Evolutionary conservation across 23 red algal species (phyloP), one percentile per base, ranked within the genome.

Genomic region (Cyanidiococcus yangmingshanensis): DNA sequence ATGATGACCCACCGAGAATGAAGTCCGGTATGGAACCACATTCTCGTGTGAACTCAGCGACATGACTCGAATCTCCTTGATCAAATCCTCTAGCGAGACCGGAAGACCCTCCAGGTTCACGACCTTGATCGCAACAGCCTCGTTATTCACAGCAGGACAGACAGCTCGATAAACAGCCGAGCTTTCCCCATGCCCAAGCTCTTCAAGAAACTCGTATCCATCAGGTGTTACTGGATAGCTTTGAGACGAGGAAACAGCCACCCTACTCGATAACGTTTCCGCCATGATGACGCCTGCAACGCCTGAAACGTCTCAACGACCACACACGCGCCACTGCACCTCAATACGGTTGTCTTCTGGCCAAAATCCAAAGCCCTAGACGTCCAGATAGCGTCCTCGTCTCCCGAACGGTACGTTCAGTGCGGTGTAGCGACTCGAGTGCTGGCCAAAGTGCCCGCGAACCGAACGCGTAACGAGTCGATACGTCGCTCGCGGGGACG

Each of bases 61-160:
- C 94, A 98, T 98, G 71, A 91, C 87, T 63, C 90, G 84, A 63
- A 98, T 98, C 71, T 98, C 94, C 30, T 90, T 90, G 41, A 76
- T 71, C 37, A 98, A 84, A 50, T 91, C 94, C 68, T 98, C 94
- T 12, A 98, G 75, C 26, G 94, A 85, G 27, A 88, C 77, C 40
- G 90, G 94, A 15, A 98, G 59, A 50, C 81, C 77, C 59, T 98
- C 94, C 30, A 98, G 86, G 38, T 98, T 88, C 39, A 91, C 77
- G 45, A 98, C 82, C 39, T 91, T 91, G 80, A 98, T 91, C 37
- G 94, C 94, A 1, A 98, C 94, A 76, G 90, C 77, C 39, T 98
- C 94, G 38, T 91, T 75, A 76, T 83, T 71, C 12, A 30, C 32
- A 12, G 63, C n/a, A 25, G 63, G 63, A 71, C 63, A 71, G n/a